Evolutionary conservation across 108 stramenopile species (phyloP).

Genomic region (Nitzschia putrida): DNA sequence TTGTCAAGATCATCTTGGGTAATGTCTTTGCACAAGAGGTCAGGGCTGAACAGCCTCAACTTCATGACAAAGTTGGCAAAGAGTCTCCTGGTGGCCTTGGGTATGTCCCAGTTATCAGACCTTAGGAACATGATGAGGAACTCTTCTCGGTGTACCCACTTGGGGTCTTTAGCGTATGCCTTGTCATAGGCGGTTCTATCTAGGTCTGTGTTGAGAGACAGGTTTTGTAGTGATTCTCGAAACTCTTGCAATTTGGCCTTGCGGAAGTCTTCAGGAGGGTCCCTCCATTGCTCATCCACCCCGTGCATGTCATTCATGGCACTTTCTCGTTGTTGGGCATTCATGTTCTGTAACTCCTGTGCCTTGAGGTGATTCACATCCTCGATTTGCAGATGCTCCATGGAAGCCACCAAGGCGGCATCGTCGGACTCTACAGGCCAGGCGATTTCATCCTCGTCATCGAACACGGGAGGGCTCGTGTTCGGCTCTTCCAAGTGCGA

Average conservation of each 20-base stretch:
- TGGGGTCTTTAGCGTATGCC: conserved; percentile 2
- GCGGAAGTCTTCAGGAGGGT: not conserved
- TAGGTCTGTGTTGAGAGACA: not conserved
- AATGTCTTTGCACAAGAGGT: conserved; percentile 8
- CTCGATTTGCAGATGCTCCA: too few species aligned
- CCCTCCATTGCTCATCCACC: not conserved
- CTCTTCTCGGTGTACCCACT: conserved; percentile 2
- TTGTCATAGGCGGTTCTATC: conserved; percentile 10
- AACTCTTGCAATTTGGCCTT: too few species aligned
- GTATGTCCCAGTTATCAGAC: conserved; percentile 19
- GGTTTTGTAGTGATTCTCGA: not conserved
- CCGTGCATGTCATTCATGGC: conserved; percentile 9
- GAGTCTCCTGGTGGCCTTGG: conserved; percentile 20
- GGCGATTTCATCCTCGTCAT: too few species aligned
- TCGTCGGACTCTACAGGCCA: too few species aligned
- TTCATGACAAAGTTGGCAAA: conserved; percentile 16
- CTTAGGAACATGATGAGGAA: conserved; percentile 29
- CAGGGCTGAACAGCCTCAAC: conserved; percentile 19
- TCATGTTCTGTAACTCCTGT: too few species aligned
- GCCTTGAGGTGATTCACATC: too few species aligned
- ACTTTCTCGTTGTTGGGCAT: not conserved
- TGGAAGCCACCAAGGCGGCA: too few species aligned
- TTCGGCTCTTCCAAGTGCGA: too few species aligned
- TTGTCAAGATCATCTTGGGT: conserved; percentile 27
- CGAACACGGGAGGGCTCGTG: too few species aligned